These are phyloP conservation scores for Wickerhamiella qilinensis DNA, from an alignment of 805 yeast genomes.

Conservation along the genomic window DNA sequence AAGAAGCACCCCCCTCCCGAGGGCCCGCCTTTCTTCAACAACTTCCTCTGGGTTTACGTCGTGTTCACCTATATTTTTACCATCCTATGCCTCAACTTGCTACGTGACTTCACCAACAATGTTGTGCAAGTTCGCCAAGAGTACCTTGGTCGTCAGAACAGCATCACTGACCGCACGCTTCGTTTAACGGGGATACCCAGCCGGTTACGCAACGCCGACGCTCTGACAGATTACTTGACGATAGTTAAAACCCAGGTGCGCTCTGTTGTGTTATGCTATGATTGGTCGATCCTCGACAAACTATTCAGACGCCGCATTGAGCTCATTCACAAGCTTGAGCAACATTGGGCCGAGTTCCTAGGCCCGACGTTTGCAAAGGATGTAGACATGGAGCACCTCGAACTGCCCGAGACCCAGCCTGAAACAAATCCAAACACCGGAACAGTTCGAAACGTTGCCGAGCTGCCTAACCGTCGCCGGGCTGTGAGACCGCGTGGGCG, in stretches of 20 bases:
- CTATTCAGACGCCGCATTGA: slow-evolving; percentile 43
- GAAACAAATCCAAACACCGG: slow-evolving; percentile 1
- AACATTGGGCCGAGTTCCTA: slow-evolving; percentile 54
- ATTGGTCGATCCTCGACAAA: slow-evolving; percentile 63
- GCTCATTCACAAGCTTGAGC: slow-evolving; percentile 44
- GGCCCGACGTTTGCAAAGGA: slow-evolving; percentile 23
- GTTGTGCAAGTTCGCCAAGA: slow-evolving; percentile 67
- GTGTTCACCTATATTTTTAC: slow-evolving; percentile 80
- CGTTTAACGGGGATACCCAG: slow-evolving; percentile 80
- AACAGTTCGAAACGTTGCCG: not conserved
- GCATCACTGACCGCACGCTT: slow-evolving; percentile 83
- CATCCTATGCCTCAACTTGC: slow-evolving; percentile 26
- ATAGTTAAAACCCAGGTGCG: slow-evolving; percentile 69
- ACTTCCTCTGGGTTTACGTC: slow-evolving; percentile 71
- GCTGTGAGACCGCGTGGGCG: slow-evolving; percentile 43
- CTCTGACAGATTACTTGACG: slow-evolving; percentile 54
- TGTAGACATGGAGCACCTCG: slow-evolving; percentile 6
- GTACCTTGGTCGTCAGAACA: slow-evolving; percentile 70
- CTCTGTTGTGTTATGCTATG: slow-evolving; percentile 63
- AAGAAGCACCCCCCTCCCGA: not conserved
- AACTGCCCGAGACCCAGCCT: not conserved
- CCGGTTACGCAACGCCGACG: slow-evolving; percentile 53
- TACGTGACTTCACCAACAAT: slow-evolving; percentile 45
- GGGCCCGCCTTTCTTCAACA: slow-evolving; percentile 9
- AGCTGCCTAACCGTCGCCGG: not conserved